Conservation (phyloP, 2,329 filamentous ascomycete genomes). For the Aspergillus amoenus region DNA sequence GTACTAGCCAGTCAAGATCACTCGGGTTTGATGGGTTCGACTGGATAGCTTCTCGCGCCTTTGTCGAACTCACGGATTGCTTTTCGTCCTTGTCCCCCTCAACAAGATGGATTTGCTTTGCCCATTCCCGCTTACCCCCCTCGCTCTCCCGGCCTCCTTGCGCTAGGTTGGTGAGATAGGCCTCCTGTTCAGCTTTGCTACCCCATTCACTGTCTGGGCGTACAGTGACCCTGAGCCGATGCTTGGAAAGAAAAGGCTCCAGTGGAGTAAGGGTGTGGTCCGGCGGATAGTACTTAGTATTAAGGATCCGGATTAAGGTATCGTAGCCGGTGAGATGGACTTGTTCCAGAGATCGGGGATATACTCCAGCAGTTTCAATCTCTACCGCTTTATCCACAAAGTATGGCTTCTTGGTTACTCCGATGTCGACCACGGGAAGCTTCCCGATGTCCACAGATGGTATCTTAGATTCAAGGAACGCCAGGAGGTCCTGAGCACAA, state of each 20-base stretch:
- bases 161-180: conserved; percentile 38
- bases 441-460: conserved; percentile 10
- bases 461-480: conserved; percentile 23
- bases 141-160: conserved; percentile 37
- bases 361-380: conserved; percentile 40
- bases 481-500: conserved; percentile 45
- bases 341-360: conserved; percentile 40
- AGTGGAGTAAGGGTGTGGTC: conserved; percentile 43
- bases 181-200: conserved; percentile 37
- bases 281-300: conserved; percentile 50
- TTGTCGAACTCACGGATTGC: conserved; percentile 45
- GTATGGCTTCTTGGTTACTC: conserved; percentile 49
- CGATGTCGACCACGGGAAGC: conserved; percentile 44
- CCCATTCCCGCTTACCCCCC: conserved; percentile 45
- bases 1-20: conserved; percentile 38
- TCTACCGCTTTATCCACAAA: conserved; percentile 49
- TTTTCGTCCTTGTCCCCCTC: conserved; percentile 37
- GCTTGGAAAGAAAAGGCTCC: conserved; percentile 41
- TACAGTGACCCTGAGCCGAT: conserved; percentile 46
- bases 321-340: conserved; percentile 51
- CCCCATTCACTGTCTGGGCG: conserved; percentile 44
- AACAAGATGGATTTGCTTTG: conserved; percentile 41
- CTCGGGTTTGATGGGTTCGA: conserved; percentile 19
- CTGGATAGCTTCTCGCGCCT: conserved; percentile 38
- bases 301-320: conserved; percentile 49